Evolutionary conservation across 2,329 filamentous ascomycete genomes (phyloP), one percentile per base, ranked within the genome.

Genomic region (Colletotrichum incanum): DNA sequence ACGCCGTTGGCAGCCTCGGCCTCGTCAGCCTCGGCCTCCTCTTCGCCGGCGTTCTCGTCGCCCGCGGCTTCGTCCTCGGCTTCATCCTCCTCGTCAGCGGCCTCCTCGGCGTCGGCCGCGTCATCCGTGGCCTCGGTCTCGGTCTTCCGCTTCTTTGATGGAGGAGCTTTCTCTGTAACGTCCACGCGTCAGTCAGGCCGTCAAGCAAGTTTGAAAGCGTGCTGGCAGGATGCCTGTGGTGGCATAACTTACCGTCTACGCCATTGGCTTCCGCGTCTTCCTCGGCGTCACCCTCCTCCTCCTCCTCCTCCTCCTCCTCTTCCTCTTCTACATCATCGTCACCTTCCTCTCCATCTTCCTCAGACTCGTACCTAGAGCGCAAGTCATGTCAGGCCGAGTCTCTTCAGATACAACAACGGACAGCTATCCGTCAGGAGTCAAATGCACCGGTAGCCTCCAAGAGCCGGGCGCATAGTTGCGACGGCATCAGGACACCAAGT

Each of bases 91-190:
- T 82, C 81, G 0, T 81, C 82, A 5, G 26, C 74, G 77, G 5
- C 75, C 34, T n/a, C 62, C n/a, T 65, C 45, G 39, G 50, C 50
- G 39, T 77, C 79, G 28, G 77, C 78, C n/a, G 77, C 82, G 20
- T 82, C 77, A 26, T 73, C 78, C 28, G 73, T 73, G 14, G 78
- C 76, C 34, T 78, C 79, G 31, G 80, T 76, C 67, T 76, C 79
- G 34, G 84, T 86, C 84, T 87, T 88, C 76, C 82, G 83, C 81
- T 87, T 88, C 82, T 88, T 88, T 68, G 83, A 84, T 47, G 86
- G 86, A 60, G 85, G 86, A 65, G 82, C 82, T 72, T 82, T 78
- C 65, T 79, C 81, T 84, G 74, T 12, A 37, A 2, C 31, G 5
- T 3, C 28, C 20, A 41, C 28, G 5, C 34, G 66, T 65, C 7